Conservation (phyloP, 371 early-diverging fungal species). For the Fennellomyces sp. region DNA sequence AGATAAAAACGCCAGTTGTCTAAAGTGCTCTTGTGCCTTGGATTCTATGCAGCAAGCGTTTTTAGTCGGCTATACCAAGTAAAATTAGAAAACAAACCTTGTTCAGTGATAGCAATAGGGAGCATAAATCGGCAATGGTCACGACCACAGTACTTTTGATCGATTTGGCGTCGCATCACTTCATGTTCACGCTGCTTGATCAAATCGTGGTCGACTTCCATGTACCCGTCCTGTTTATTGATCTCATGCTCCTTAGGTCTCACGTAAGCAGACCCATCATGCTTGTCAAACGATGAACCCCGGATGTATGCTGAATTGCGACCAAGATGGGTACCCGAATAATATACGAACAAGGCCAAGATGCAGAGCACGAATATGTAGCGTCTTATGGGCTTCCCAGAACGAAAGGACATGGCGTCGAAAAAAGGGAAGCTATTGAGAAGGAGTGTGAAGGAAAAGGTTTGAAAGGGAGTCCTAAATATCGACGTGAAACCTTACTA, state of each 20-base stretch:
- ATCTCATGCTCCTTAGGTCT: conserved; percentile 3
- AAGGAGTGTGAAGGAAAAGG: conserved; percentile 2
- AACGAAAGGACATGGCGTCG: conserved; percentile 17
- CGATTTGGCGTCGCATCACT: conserved; percentile 21
- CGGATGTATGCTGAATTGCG: conserved; percentile 4
- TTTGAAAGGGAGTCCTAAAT: not conserved
- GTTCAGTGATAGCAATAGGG: conserved; percentile 40
- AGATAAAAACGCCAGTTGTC: conserved; percentile 34
- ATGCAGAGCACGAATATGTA: conserved; percentile 19
- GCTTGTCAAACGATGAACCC: not conserved
- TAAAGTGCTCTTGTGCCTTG: conserved; percentile 42
- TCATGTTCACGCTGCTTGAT: conserved; percentile 8
- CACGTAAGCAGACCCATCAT: conserved; percentile 7
- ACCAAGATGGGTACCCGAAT: conserved; percentile 15
- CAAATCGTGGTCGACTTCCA: conserved; percentile 17
- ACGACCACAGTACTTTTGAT: conserved; percentile 35
- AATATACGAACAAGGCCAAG: conserved; percentile 19
- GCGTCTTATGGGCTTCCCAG: conserved; percentile 17
- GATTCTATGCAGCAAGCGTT: conserved; percentile 29
- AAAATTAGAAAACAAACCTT: conserved; percentile 28
- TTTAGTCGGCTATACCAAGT: not conserved
- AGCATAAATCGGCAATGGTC: conserved; percentile 33
- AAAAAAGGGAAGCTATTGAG: conserved; percentile 3
- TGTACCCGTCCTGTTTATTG: not conserved
- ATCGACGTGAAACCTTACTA: not conserved